Evolutionary conservation across 768 basidiomycete genomes (phyloP).

Genomic region (Cyclocybe cylindracea): DNA sequence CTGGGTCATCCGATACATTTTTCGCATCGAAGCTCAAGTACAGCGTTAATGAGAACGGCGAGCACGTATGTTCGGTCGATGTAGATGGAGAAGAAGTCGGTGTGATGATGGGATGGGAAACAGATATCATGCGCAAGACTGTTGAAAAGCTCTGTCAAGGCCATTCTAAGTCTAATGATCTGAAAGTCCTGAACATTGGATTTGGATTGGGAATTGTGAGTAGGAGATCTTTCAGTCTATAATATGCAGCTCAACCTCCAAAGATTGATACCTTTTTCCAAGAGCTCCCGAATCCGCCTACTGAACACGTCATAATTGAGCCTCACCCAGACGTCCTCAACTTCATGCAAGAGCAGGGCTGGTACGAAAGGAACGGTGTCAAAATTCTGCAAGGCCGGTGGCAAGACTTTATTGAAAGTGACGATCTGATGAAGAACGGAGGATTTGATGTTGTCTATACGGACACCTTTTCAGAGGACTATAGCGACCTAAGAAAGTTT

Average conservation of each 20-base stretch:
- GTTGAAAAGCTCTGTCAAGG: constrained; percentile 61
- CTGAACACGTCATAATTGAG: constrained; percentile 88
- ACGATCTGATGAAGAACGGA: constrained; percentile 58
- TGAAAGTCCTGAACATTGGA: constrained; percentile 86
- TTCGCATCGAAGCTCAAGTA: constrained; percentile 71
- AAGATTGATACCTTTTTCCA: constrained; percentile 89
- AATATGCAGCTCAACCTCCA: neutral
- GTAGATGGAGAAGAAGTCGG: constrained; percentile 79
- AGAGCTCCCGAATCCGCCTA: constrained; percentile 54
- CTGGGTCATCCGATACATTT: constrained; percentile 68
- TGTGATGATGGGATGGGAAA: constrained; percentile 99
- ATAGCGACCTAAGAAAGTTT: constrained; percentile 76
- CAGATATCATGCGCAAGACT: constrained; percentile 82
- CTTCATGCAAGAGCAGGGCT: constrained; percentile 74
- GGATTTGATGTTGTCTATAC: constrained; percentile 91
- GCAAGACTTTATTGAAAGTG: constrained; percentile 79
- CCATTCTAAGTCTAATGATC: constrained; percentile 47
- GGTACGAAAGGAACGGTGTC: constrained; percentile 78
- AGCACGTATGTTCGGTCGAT: constrained; percentile 78
- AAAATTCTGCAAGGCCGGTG: constrained; percentile 87
- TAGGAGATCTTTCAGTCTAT: constrained; percentile 9
- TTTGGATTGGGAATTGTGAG: constrained; percentile 92
- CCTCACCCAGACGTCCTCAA: constrained; percentile 90
- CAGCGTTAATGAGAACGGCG: constrained; percentile 67
- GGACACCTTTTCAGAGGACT: constrained; percentile 92